Base-by-base conservation (phyloP, 805 yeast species). In the Schizosaccharomyces japonicus region DNA sequence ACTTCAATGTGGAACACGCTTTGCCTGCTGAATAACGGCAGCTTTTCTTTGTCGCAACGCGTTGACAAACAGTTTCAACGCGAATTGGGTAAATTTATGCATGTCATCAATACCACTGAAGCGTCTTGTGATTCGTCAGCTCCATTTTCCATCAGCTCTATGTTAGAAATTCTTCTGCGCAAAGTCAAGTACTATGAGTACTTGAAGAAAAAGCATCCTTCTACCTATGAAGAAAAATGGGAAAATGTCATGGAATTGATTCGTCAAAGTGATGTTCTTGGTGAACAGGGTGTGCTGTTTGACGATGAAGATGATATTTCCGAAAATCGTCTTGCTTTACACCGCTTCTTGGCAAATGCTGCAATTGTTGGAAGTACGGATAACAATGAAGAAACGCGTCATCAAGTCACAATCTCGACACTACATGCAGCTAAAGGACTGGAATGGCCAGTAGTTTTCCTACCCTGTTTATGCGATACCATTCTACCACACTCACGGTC, bases 361-460 rank as follows among this genome's bases (percentile, higher is more conserved):
- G 29, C 46, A 21, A 13, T 30, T 30, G n/a, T 28, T 23, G 46
- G n/a, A 13, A 42, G 25, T 21, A 21, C 7, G 6, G 33, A 42
- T 10, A 25, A 42, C 13, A 21, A 29, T 21, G 46, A 42, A 27
- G 33, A 27, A 3, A 21, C 17, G 25, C 17, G 30, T 28, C 23
- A 50, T 1, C 55, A 54, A n/a, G 68, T 74, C 1, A 61, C 70
- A 0, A 61, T 87, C 0, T 78, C 93, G 0, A 90, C 96, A 0
- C 78, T 87, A 10, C 98, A 87, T 58, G 82, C 84, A 0, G 75
- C 95, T 1, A 87, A 87, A 58, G 98, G 98, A 1, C 65, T 85
- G 1, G 98, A 87, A 58, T 87, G 96, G 95, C 87, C 94, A 0
- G 73, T 81, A 11, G 95, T 87, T 0, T 81, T 82, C 57, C 71